These are phyloP conservation scores for Kluyveromyces starmeri DNA, from an alignment of 805 yeast species.

Conservation along the genomic window DNA sequence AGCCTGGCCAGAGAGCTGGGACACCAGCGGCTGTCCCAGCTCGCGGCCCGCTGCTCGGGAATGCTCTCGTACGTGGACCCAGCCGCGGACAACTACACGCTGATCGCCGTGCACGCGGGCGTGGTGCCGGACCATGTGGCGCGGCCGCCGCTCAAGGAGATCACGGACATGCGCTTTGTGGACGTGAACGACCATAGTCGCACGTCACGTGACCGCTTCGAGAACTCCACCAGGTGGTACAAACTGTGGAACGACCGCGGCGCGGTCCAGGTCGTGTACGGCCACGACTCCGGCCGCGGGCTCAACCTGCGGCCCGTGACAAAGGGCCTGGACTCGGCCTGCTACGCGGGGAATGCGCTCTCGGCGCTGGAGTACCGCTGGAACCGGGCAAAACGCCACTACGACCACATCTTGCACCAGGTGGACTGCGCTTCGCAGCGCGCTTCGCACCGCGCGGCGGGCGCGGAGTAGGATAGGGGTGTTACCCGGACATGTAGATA, in stretches of 20 bases:
- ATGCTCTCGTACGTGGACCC: constrained; percentile 13
- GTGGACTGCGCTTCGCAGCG: constrained; percentile 6
- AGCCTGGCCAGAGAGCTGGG: constrained; percentile 19
- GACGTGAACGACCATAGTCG: constrained; percentile 53
- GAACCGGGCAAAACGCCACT: constrained; percentile 7
- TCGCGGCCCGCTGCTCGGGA: constrained; percentile 17
- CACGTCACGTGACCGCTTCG: constrained; percentile 20
- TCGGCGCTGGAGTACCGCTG: constrained; percentile 39
- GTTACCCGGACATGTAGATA: too few relatives aligned
- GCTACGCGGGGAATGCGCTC: constrained; percentile 66
- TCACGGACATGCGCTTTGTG: constrained; percentile 61
- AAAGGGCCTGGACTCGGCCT: constrained; percentile 75
- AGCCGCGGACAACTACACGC: constrained; percentile 17
- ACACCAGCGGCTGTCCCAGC: constrained; percentile 8
- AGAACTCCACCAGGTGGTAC: constrained; percentile 43
- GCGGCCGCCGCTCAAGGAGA: constrained; percentile 50
- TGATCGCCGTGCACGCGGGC: constrained; percentile 79
- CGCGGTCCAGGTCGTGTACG: constrained; percentile 53
- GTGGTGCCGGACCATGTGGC: constrained; percentile 48
- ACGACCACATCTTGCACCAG: constrained; percentile 9
- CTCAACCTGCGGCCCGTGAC: constrained; percentile 55
- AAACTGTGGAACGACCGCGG: constrained; percentile 40
- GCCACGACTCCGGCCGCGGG: constrained; percentile 83
- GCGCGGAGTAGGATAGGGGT: too few relatives aligned
- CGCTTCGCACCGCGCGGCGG: too few relatives aligned